Evolutionary conservation across 176 grass and related monocot genomes (phyloP).

Genomic region (Zoysia japonica): DNA sequence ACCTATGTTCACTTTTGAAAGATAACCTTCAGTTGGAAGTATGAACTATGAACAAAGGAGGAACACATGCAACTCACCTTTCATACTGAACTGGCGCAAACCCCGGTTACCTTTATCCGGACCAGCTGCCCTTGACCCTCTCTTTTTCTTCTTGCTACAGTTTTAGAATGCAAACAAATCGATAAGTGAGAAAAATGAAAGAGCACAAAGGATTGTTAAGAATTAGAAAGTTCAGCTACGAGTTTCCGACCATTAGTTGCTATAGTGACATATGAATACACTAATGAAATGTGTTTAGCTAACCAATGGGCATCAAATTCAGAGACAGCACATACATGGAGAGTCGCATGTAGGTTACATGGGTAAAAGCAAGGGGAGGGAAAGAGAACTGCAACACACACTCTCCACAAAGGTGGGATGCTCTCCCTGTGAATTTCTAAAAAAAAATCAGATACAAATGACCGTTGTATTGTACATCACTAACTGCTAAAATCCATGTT

Average conservation of each 20-base stretch:
- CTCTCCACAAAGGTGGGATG: too few species aligned
- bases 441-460: not conserved
- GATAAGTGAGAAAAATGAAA: slow-evolving; percentile 25
- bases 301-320: not conserved
- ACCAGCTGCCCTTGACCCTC: slow-evolving; percentile 64
- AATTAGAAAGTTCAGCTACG: slow-evolving; percentile 10
- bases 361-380: too few species aligned
- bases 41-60: not conserved
- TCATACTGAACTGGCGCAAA: slow-evolving; percentile 94
- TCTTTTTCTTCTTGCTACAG: slow-evolving; percentile 94
- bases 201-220: not conserved
- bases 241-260: not conserved
- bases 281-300: not conserved
- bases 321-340: not conserved
- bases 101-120: slow-evolving; percentile 92
- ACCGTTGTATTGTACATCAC: too few species aligned
- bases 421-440: too few species aligned
- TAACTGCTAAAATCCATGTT: slow-evolving; percentile 4
- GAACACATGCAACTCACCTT: slow-evolving; percentile 46
- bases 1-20: slow-evolving; percentile 17
- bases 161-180: slow-evolving; percentile 22
- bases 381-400: too few species aligned
- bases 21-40: slow-evolving; percentile 18
- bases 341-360: too few species aligned
- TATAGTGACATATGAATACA: not conserved